phyloP scores from a whole-genome alignment of 192 early-diverging fungal species.

The Glomus cerebriforme region DNA sequence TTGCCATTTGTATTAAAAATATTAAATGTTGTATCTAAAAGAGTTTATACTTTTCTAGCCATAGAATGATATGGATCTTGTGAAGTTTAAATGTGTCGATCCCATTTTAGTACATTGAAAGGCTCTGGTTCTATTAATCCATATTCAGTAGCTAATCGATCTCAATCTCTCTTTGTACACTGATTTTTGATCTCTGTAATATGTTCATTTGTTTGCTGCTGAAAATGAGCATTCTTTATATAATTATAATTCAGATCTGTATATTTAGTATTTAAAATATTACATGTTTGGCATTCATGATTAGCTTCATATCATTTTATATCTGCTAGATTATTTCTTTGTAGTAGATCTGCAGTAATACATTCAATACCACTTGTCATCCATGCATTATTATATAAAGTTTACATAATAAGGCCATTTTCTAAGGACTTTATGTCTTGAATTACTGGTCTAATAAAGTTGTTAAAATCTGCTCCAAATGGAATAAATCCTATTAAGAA shows the following conservation, averaged over 20 bases:
- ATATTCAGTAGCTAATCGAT: background rate
- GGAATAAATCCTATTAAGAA: slow-evolving; percentile 12
- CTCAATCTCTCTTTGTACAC: background rate
- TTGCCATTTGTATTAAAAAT: background rate
- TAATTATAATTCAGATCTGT: background rate
- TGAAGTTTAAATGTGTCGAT: background rate
- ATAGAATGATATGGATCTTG: background rate
- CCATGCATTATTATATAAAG: background rate
- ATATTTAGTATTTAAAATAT: slow-evolving; percentile 11
- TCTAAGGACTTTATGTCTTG: background rate
- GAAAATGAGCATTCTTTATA: background rate
- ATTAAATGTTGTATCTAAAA: background rate
- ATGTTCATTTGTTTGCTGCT: background rate
- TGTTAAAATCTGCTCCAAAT: background rate
- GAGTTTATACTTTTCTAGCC: slow-evolving; percentile 28
- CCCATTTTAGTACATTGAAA: background rate
- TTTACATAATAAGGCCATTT: slow-evolving; percentile 1
- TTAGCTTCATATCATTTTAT: background rate
- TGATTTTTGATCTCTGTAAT: background rate
- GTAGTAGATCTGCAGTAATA: background rate
- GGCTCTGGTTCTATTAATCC: background rate
- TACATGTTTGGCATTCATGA: background rate
- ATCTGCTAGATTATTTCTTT: background rate
- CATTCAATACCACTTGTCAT: background rate
- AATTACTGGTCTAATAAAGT: background rate